These are phyloP conservation scores for Anisodus tanguticus DNA, from an alignment of 257 asterid genomes.

Conservation along the genomic window DNA sequence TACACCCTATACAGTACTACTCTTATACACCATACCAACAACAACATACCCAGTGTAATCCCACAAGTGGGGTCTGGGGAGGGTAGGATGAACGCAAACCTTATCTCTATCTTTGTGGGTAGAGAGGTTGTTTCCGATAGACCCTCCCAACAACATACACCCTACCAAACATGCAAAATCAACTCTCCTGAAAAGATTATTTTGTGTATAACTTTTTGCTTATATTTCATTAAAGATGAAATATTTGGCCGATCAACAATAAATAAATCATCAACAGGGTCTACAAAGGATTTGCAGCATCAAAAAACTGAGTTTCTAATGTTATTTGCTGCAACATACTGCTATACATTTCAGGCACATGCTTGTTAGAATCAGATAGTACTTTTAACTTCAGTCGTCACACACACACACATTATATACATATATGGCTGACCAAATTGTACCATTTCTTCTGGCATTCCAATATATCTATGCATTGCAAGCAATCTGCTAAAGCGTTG, in stretches of 20 bases:
- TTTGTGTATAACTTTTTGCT: neutral
- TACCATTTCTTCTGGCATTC: neutral
- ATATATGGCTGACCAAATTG: neutral
- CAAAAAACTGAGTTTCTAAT: neutral
- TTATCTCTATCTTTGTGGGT: no score
- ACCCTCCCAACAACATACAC: no score
- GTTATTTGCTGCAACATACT: neutral
- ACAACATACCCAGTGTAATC: no score
- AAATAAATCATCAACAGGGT: neutral
- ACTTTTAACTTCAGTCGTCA: neutral
- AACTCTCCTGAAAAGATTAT: neutral
- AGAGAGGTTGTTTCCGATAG: no score
- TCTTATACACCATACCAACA: no score
- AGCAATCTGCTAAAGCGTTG: neutral
- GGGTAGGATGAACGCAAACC: no score
- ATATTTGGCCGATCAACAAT: neutral
- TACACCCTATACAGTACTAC: no score
- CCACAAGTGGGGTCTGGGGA: no score
- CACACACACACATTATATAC: neutral
- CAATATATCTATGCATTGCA: neutral
- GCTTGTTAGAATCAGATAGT: neutral
- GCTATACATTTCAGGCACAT: neutral
- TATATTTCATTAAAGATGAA: neutral
- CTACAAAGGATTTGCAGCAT: slow-evolving; percentile 5
- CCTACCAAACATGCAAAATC: no score